These are phyloP conservation scores for Apium graveolens DNA, from an alignment of 129 eudicot species.

Conservation along the genomic window DNA sequence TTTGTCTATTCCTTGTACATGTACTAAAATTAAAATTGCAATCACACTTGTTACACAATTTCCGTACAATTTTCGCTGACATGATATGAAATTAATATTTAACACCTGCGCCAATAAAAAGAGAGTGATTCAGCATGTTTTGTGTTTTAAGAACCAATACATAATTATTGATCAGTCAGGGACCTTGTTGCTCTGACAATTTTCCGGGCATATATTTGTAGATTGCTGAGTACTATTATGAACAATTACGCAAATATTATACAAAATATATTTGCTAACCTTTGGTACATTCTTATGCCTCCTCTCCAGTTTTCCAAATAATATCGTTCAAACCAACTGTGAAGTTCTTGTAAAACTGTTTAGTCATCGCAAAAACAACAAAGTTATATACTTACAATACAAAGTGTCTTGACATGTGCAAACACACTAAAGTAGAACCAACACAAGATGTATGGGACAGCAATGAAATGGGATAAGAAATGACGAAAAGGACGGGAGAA, in stretches of 20 bases:
- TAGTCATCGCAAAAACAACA: not conserved
- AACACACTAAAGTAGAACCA: not conserved
- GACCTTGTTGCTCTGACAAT: not conserved
- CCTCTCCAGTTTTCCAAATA: conserved; percentile 84
- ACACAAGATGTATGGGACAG: not conserved
- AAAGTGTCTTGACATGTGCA: not conserved
- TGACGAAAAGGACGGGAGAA: not conserved
- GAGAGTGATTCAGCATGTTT: not conserved
- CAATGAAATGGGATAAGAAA: not conserved
- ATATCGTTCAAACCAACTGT: conserved; percentile 91
- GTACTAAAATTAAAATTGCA: not conserved
- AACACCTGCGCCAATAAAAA: not conserved
- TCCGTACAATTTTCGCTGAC: not conserved
- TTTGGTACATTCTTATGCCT: conserved; percentile 31
- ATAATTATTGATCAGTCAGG: not conserved
- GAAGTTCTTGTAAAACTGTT: conserved; percentile 87
- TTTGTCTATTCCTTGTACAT: not conserved
- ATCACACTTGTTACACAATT: not conserved
- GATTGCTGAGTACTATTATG: not conserved
- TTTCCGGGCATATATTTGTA: not conserved
- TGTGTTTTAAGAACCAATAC: not conserved
- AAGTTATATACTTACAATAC: not conserved
- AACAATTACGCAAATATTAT: not conserved
- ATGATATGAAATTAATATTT: not conserved
- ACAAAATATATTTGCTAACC: conserved; percentile 12